Evolutionary conservation across 208 protist species (phyloP), one percentile per base, ranked within the genome.

Genomic region (Leishmania tarentolae): DNA sequence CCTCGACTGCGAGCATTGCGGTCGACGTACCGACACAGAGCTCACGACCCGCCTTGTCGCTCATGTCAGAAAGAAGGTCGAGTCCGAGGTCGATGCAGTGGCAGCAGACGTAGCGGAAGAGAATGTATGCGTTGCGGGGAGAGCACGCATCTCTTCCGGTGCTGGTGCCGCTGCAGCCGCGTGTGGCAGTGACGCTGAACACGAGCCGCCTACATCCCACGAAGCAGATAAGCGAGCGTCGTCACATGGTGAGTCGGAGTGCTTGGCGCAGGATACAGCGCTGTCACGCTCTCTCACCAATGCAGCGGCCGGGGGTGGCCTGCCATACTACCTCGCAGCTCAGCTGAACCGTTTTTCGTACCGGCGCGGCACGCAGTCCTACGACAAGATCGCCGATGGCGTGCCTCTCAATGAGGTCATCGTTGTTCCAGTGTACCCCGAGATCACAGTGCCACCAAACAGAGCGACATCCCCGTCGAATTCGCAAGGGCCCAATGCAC

Each of bases 281-380:
- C 44, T 47, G 40, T 11, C 21, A 21, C 40, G 35, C 8, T 35
- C 44, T 31, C 42, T 31, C 40, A 21, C 53, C 52, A 21, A n/a
- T 52, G 76, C 76, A 3, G 83, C 78, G 17, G 83, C 83, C 3
- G 75, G 77, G 15, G 79, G 40, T n/a, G 89, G 85, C 7, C 63
- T 91, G 4, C 90, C 90, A 24, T 84, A 78, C 66, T 94, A 90
- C 59, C 76, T 96, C 1, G 88, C 81, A 0, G 56, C 94, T 3
- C 90, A 96, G 78, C 83, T 96, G 0, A 91, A 96, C 72, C 86
- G 92, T 40, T 95, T 95, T 61, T 76, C 85, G 28, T 95, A 90
- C 74, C 78, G 85, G 63, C 86, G 86, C 15, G 24, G 42, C 4
- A 76, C 80, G 15, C 80, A 83, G 24, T 71, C 81, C 46, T 91